phyloP scores from a whole-genome alignment of 2,329 filamentous ascomycete species.

The Didymella segeticola region DNA sequence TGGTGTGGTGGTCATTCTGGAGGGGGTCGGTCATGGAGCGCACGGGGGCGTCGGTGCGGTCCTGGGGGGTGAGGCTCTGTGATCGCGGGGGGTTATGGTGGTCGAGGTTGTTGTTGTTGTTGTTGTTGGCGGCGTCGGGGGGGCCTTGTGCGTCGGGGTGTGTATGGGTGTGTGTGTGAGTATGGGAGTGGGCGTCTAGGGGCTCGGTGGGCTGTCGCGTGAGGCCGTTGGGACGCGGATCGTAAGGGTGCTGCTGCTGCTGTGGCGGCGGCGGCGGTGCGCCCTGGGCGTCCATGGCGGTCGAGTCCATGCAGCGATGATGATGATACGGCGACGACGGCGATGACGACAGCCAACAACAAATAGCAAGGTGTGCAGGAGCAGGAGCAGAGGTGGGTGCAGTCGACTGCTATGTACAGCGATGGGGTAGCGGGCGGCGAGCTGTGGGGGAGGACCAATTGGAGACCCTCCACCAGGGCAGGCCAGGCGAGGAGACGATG shows the following conservation, averaged over 20 bases:
- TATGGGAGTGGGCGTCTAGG: slow-evolving; percentile 26
- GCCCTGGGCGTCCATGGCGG: slow-evolving; percentile 42
- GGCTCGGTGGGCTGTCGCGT: slow-evolving; percentile 40
- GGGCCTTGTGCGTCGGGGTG: slow-evolving; percentile 30
- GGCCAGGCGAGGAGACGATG: slow-evolving; percentile 4
- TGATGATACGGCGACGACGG: too few species aligned
- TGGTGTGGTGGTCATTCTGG: slow-evolving; percentile 24
- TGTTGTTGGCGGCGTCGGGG: slow-evolving; percentile 7
- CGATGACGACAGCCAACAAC: neutral
- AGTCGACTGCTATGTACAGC: slow-evolving; percentile 2
- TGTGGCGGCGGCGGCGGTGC: too few species aligned
- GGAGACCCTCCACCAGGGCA: slow-evolving; percentile 31
- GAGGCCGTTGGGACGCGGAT: slow-evolving; percentile 43
- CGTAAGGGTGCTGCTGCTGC: slow-evolving; percentile 39
- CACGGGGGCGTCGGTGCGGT: slow-evolving; percentile 29
- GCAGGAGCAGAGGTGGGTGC: neutral
- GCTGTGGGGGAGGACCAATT: slow-evolving; percentile 3
- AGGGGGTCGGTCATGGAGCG: slow-evolving; percentile 41
- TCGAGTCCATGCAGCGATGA: slow-evolving; percentile 48
- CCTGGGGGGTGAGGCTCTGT: slow-evolving; percentile 32
- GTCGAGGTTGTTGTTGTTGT: too few species aligned
- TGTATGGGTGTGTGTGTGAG: slow-evolving; percentile 26
- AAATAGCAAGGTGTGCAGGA: neutral
- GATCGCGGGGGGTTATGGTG: slow-evolving; percentile 22
- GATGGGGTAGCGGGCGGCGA: neutral